phyloP scores from a whole-genome alignment of 2,329 filamentous ascomycete species.

The Orbilia brochopaga region DNA sequence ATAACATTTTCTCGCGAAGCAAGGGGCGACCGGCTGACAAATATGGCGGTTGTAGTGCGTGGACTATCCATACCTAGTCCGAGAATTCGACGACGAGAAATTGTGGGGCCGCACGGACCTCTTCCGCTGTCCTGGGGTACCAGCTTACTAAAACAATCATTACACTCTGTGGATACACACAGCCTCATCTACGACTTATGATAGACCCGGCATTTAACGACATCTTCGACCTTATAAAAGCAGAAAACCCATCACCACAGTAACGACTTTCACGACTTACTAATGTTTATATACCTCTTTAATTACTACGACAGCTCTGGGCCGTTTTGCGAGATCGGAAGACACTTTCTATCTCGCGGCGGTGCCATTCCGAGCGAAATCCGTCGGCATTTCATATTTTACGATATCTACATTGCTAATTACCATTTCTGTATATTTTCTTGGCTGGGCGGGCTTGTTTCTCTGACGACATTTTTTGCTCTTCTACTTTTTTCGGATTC shows the following conservation, averaged over 20 bases:
- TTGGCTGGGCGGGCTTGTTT: constrained; percentile 6
- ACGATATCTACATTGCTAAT: not conserved
- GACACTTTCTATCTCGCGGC: not conserved
- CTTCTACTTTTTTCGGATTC: constrained; percentile 5
- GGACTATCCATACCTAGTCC: constrained; percentile 29
- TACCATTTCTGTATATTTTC: constrained; percentile 12
- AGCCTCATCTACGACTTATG: not conserved
- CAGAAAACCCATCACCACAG: not conserved
- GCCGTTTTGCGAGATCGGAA: not conserved
- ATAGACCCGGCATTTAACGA: not conserved
- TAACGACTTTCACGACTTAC: not conserved
- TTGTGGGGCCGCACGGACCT: constrained; percentile 34
- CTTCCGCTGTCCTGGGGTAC: constrained; percentile 29
- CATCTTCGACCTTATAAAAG: not conserved
- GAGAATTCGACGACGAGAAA: constrained; percentile 39
- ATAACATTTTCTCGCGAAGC: not conserved
- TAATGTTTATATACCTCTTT: constrained; percentile 24
- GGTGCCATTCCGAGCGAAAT: not conserved
- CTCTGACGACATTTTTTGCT: constrained; percentile 4
- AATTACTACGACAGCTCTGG: not conserved
- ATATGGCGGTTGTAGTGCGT: constrained; percentile 28
- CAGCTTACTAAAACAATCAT: not conserved
- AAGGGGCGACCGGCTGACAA: not conserved
- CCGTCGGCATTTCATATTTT: not conserved
- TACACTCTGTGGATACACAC: not conserved